Percentiles rank a stretch among this genome's conserved stretches.
Conservation (phyloP, 2,329 filamentous ascomycete species). For the Trichophyton mentagrophytes region DNA sequence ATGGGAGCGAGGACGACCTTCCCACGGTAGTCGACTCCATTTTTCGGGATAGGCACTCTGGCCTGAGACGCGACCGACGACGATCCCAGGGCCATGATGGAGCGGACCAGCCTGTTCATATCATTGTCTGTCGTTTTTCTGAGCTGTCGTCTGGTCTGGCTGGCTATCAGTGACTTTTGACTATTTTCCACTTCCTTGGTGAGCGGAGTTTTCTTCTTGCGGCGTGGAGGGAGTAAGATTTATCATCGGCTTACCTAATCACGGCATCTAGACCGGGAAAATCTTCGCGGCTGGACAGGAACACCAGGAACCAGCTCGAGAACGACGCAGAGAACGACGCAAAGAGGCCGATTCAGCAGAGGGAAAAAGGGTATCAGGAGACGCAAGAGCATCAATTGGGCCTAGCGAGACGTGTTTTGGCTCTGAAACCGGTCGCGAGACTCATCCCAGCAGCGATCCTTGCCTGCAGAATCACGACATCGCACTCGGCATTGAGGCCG, state of each 20-base stretch:
- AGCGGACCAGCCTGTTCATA: neutral
- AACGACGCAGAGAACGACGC: neutral
- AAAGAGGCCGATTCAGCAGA: too few relatives aligned
- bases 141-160: neutral
- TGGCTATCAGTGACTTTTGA: neutral
- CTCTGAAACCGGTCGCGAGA: neutral
- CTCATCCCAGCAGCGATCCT: neutral
- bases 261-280: neutral
- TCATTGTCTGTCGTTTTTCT: neutral
- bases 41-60: slow-evolving; percentile 66
- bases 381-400: neutral
- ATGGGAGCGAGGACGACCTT: slow-evolving; percentile 94
- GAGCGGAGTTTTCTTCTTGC: neutral
- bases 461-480: neutral
- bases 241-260: neutral
- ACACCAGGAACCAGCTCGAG: neutral
- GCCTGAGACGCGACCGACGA: neutral
- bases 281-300: neutral
- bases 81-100: neutral
- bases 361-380: neutral
- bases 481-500: neutral
- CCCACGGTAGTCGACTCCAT: slow-evolving; percentile 84
- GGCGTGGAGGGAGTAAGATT: neutral
- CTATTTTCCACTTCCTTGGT: neutral
- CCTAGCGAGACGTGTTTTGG: neutral